A percentile compares a stretch with the other conserved stretches of the same genome.
phyloP scores from a whole-genome alignment of 306 rosid genomes.

The Fragaria ananassa region DNA sequence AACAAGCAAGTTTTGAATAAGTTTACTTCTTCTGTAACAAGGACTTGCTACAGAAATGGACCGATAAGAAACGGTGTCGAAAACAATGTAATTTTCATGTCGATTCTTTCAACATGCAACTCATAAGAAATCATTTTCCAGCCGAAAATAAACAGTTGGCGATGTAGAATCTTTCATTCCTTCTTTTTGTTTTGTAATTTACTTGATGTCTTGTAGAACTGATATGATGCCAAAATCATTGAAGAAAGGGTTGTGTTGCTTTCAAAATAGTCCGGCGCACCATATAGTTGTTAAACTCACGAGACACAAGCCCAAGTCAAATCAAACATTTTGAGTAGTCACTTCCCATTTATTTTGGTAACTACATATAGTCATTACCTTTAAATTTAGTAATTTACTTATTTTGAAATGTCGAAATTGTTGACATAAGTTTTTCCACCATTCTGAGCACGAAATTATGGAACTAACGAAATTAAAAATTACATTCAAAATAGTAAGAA shows the following conservation, averaged over 20 bases:
- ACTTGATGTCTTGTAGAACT: background rate
- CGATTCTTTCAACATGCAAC: background rate
- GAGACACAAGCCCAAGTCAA: background rate
- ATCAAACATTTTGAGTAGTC: background rate
- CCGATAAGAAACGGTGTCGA: background rate
- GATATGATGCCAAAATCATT: background rate
- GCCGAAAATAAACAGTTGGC: background rate
- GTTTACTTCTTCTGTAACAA: background rate
- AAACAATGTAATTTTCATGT: background rate
- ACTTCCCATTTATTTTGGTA: background rate
- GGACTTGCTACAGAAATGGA: background rate
- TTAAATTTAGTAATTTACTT: background rate
- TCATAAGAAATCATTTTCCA: background rate
- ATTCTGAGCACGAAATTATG: too few species aligned
- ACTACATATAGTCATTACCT: background rate
- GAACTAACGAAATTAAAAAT: too few species aligned
- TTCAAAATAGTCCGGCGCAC: background rate
- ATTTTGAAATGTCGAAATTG: background rate
- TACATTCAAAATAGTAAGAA: too few species aligned
- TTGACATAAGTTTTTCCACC: too few species aligned
- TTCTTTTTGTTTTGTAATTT: background rate
- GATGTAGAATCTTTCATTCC: background rate
- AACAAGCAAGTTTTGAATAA: background rate
- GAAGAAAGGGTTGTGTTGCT: background rate
- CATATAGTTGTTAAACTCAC: background rate